phyloP scores from a whole-genome alignment of 371 early-diverging fungal genomes.

The Syncephalastrum sp. region DNA sequence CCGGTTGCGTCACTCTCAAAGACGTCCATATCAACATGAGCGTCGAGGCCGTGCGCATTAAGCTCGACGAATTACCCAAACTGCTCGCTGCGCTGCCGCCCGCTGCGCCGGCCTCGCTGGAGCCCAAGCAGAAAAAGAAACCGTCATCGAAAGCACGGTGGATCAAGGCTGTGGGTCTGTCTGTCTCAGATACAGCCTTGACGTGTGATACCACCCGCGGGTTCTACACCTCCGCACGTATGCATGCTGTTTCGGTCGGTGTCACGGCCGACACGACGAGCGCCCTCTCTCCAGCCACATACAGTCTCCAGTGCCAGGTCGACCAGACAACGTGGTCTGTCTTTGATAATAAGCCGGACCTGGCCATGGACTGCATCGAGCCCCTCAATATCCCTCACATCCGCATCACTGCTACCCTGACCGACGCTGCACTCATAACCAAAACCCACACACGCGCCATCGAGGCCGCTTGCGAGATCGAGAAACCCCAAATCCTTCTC shows the following conservation, averaged over 20 bases:
- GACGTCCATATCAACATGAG: slow-evolving; percentile 36
- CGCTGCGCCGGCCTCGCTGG: background rate
- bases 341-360: slow-evolving; percentile 15
- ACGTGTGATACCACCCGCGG: slow-evolving; percentile 13
- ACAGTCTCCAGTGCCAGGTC: slow-evolving; percentile 17
- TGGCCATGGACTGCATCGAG: slow-evolving; percentile 18
- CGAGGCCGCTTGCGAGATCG: too few species aligned
- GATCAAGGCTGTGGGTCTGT: slow-evolving; percentile 18
- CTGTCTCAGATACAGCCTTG: slow-evolving; percentile 20
- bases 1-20: slow-evolving; percentile 45
- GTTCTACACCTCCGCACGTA: slow-evolving; percentile 10
- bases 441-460: too few species aligned
- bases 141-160: slow-evolving; percentile 10
- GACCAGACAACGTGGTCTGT: slow-evolving; percentile 19
- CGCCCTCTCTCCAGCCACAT: slow-evolving; percentile 9
- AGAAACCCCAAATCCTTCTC: too few species aligned
- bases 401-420: slow-evolving; percentile 12
- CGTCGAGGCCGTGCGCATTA: slow-evolving; percentile 19
- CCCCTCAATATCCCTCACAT: slow-evolving; percentile 18
- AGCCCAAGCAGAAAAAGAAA: slow-evolving; percentile 3
- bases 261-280: slow-evolving; percentile 8
- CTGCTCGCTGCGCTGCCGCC: slow-evolving; percentile 1
- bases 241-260: slow-evolving; percentile 14
- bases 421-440: slow-evolving; percentile 15
- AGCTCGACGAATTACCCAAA: slow-evolving; percentile 13